These are phyloP conservation scores for Hordeum vulgare DNA, from an alignment of 176 grass and related monocot genomes.

Conservation along the genomic window MorexV3_pseudomolecules_assembly NC_058519.1:617645169-617645668, in stretches of 20 bases:
- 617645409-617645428: constrained; percentile 45
- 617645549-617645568: constrained; percentile 38
- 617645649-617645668: background rate
- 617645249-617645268: constrained; percentile 25
- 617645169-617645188: constrained; percentile 13
- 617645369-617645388: constrained; percentile 59
- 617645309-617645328: constrained; percentile 57
- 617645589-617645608: constrained; percentile 5
- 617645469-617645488: constrained; percentile 47
- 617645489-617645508: constrained; percentile 44
- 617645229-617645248: background rate
- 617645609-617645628: background rate
- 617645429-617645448: constrained; percentile 48
- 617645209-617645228: constrained; percentile 23
- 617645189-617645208: constrained; percentile 21
- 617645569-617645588: constrained; percentile 27
- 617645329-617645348: constrained; percentile 37
- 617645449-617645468: constrained; percentile 74
- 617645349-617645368: constrained; percentile 35
- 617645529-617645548: constrained; percentile 46
- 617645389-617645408: constrained; percentile 49
- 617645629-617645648: background rate
- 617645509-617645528: constrained; percentile 30
- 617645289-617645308: constrained; percentile 32
- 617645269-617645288: constrained; percentile 53